Base-by-base conservation (phyloP, 2,329 filamentous ascomycete genomes). In the Helotiales sp. region DNA sequence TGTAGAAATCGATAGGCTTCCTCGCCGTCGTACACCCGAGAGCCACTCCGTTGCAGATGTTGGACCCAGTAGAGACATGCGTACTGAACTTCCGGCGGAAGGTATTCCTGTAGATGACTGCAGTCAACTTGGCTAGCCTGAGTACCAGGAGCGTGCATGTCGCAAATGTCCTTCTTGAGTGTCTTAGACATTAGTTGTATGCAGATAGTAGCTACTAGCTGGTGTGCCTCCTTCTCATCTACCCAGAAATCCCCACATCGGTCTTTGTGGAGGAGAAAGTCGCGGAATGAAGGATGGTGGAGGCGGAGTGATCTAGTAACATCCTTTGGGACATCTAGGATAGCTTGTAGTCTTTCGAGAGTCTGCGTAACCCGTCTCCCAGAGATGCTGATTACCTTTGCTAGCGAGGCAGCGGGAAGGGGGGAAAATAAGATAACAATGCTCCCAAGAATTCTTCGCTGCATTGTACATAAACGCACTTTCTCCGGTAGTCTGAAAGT, bases 261-360 rank as follows among this genome's bases (percentile, higher is more conserved):
- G 34, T 67, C 57, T 66, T 70, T 75, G 55, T 74, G 64, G n/a
- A 78, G 66, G 22, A 78, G 73, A 61, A 75, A 78, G 66, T 79
- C 75, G 58, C 75, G 73, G 54, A 79, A 79, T 61, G 76, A 79
- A 62, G 73, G 66, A 66, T 77, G 74, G 11, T 76, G 65, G 6
- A 76, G 45, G 34, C 69, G 30, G 8, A 26, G 67, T 20, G 3
- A 72, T 43, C n/a, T 55, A 54, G 69, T 68, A 0, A 69, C 26
- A 11, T 70, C 65, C 10, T 72, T 65, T 17, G 77, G 52, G 11
- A 55, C 26, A 55, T 55, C 50, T 20, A 55, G 28, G 28, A 55
- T 55, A 1, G 50, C 28, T 22, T 71, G 37, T 26, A 71, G 60
- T 20, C 66, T 62, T 1, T 61, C 28, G 49, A 70, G 34, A 55